Evolutionary conservation across 139 green algal species (phyloP).

Genomic region (Choricystis sp.): DNA sequence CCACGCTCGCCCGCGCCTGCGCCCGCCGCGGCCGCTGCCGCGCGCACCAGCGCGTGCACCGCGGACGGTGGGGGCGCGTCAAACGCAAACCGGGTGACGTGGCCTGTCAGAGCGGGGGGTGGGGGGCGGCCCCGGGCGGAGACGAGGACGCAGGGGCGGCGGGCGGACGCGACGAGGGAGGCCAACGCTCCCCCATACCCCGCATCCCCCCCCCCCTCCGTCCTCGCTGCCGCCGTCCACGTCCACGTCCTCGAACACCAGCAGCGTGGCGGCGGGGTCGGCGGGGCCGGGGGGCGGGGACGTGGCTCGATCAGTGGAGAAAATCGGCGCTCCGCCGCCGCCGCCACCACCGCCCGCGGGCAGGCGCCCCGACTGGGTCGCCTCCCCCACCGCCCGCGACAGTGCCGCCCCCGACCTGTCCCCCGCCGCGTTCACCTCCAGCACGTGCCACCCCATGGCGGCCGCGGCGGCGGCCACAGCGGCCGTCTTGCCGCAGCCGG

Average conservation of each 20-base stretch:
- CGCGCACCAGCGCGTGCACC: background rate
- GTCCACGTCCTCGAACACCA: background rate
- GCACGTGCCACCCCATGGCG: background rate
- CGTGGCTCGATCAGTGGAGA: too few species aligned
- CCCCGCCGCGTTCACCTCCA: background rate
- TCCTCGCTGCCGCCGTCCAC: background rate
- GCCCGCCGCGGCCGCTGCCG: too few species aligned
- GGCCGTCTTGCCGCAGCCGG: background rate
- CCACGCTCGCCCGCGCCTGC: too few species aligned
- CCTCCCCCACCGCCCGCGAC: background rate
- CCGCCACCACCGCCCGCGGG: too few species aligned
- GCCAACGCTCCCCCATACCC: background rate
- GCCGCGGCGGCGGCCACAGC: background rate
- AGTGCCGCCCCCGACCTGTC: background rate
- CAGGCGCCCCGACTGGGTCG: background rate
- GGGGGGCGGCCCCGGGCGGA: too few species aligned
- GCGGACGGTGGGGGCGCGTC: background rate
- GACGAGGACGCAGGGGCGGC: background rate
- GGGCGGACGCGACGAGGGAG: background rate
- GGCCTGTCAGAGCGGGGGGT: background rate
- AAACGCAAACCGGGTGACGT: background rate
- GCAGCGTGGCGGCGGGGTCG: background rate
- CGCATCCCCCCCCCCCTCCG: background rate
- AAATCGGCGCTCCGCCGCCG: too few species aligned
- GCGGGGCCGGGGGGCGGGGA: too few species aligned